Conservation (phyloP, 1,284 basidiomycete genomes). For the Coriolopsis trogii region DNA sequence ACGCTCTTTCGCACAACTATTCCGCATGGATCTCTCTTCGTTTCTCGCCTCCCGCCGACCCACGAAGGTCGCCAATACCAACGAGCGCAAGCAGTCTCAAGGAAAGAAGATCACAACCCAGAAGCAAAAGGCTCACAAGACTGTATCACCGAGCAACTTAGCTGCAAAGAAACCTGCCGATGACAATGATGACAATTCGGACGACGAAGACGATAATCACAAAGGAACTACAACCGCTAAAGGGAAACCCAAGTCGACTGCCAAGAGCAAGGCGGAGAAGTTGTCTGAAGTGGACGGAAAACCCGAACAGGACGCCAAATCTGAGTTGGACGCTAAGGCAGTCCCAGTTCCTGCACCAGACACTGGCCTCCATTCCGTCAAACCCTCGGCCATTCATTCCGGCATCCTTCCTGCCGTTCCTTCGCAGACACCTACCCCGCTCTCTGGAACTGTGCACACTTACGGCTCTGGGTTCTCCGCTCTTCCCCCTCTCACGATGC, state of each 20-base stretch:
- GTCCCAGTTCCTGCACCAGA: constrained; percentile 62
- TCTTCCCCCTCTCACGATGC: constrained; percentile 24
- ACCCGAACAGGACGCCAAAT: no score
- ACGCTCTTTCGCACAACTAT: constrained; percentile 18
- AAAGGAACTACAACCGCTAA: no score
- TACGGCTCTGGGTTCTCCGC: constrained; percentile 29
- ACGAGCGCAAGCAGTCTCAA: background rate
- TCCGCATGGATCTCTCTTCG: constrained; percentile 15
- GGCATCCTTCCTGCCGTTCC: constrained; percentile 30
- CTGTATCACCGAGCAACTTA: background rate
- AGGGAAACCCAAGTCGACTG: no score
- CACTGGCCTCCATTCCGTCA: constrained; percentile 37
- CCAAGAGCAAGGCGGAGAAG: constrained; percentile 26
- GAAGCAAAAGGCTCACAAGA: constrained; percentile 8
- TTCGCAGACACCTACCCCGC: constrained; percentile 15
- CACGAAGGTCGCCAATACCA: background rate
- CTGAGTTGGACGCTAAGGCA: constrained; percentile 45
- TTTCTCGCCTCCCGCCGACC: constrained; percentile 9
- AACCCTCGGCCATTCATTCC: constrained; percentile 24
- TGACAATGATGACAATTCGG: constrained; percentile 13
- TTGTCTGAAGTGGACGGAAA: constrained; percentile 30
- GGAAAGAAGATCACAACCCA: background rate
- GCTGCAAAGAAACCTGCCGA: constrained; percentile 1
- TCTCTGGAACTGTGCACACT: constrained; percentile 5
- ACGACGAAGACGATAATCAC: no score